Conservation (phyloP, 352 stramenopile species). For the Pythium dissotocum region DNA sequence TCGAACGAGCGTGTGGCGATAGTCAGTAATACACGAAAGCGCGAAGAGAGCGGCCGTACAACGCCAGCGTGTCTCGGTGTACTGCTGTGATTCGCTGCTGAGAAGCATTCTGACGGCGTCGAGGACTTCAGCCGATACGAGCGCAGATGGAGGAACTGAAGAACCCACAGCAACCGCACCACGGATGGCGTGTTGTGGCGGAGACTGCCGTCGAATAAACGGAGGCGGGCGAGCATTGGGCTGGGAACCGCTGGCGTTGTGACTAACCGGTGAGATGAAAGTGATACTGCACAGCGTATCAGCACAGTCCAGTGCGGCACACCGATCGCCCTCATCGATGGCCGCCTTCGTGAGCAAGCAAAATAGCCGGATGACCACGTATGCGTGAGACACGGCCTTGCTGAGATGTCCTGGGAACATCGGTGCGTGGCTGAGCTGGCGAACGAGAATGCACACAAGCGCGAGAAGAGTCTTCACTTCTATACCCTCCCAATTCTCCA, state of each 20-base stretch:
- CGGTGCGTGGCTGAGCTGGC: slow-evolving; percentile 52
- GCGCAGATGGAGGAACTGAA: slow-evolving; percentile 22
- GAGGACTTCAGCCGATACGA: slow-evolving; percentile 42
- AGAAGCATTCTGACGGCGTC: slow-evolving; percentile 43
- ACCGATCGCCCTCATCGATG: slow-evolving; percentile 28
- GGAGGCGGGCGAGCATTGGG: slow-evolving; percentile 8
- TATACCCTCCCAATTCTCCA: slow-evolving; percentile 8
- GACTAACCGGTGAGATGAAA: slow-evolving; percentile 27
- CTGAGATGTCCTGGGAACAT: slow-evolving; percentile 31
- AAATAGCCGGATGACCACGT: slow-evolving; percentile 46
- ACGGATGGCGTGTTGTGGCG: slow-evolving; percentile 14
- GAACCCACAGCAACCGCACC: slow-evolving; percentile 10
- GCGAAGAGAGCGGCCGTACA: slow-evolving; percentile 61
- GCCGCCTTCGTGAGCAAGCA: slow-evolving; percentile 41
- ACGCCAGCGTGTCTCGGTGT: slow-evolving; percentile 57
- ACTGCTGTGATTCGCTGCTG: slow-evolving; percentile 1
- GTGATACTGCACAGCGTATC: slow-evolving; percentile 63
- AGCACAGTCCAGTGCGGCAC: slow-evolving; percentile 60
- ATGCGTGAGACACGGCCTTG: neutral
- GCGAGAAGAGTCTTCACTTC: slow-evolving; percentile 42
- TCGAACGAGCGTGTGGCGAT: slow-evolving; percentile 46
- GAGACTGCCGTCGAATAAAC: slow-evolving; percentile 27
- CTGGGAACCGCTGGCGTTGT: neutral
- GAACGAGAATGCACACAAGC: slow-evolving; percentile 58
- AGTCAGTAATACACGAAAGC: slow-evolving; percentile 43